phyloP scores from a whole-genome alignment of 495 filamentous ascomycete species.

The Cercophora sp. region DNA sequence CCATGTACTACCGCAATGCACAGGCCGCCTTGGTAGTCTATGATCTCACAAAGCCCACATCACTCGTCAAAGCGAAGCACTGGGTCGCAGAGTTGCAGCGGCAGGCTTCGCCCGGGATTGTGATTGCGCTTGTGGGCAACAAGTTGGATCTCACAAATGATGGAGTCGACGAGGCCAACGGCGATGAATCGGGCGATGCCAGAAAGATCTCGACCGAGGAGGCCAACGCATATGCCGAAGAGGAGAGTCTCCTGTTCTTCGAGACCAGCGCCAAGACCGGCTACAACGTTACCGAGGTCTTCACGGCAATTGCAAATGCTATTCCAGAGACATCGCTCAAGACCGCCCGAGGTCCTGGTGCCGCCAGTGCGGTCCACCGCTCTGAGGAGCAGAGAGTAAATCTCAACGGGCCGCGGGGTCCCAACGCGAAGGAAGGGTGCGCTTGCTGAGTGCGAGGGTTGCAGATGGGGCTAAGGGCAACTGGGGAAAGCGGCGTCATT shows the following conservation, averaged over 20 bases:
- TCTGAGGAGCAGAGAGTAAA: conserved; percentile 68
- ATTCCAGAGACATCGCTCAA: conserved; percentile 96
- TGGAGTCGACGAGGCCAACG: conserved; percentile 35
- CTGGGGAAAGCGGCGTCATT: not conserved
- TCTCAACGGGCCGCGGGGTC: conserved; percentile 55
- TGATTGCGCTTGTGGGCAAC: conserved; percentile 96
- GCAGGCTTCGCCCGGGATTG: conserved; percentile 95
- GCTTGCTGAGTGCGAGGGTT: conserved; percentile 65
- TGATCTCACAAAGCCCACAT: conserved; percentile 95
- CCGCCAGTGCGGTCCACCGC: conserved; percentile 50
- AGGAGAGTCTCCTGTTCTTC: conserved; percentile 90
- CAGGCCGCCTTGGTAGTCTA: conserved; percentile 98
- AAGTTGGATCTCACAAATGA: conserved; percentile 84
- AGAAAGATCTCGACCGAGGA: conserved; percentile 82
- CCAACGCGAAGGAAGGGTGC: conserved; percentile 82
- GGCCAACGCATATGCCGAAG: conserved; percentile 90
- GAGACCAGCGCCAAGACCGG: conserved; percentile 98
- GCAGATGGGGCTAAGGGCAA: not conserved
- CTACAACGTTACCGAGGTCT: conserved; percentile 87
- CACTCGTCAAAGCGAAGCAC: conserved; percentile 92
- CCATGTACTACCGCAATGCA: conserved; percentile 99
- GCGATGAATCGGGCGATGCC: conserved; percentile 64
- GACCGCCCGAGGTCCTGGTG: conserved; percentile 65
- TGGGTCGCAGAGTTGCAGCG: conserved; percentile 98
- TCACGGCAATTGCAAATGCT: conserved; percentile 96